A percentile compares a stretch with the other conserved stretches of the same genome.
Conservation (phyloP, 345 rosid genomes). For the Salix suchowensis region DNA sequence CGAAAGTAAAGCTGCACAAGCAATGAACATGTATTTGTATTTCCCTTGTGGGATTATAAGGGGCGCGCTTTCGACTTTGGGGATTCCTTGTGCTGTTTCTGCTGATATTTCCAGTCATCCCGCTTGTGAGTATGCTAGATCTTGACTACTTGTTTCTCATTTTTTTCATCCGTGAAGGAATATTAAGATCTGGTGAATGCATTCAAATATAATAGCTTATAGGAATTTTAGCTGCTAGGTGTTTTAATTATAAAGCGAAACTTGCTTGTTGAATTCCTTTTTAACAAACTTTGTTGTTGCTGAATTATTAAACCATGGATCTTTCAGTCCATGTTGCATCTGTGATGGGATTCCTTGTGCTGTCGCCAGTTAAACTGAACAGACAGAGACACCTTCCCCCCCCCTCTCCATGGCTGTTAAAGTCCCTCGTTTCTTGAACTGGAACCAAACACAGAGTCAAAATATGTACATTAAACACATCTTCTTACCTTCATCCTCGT, state of each 20-base stretch:
- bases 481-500: not conserved
- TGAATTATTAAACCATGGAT: not conserved
- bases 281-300: not conserved
- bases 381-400: not conserved
- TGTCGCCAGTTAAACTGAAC: not conserved
- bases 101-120: slow-evolving; percentile 95
- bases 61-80: slow-evolving; percentile 95
- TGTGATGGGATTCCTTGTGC: not conserved
- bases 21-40: slow-evolving; percentile 80
- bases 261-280: not conserved
- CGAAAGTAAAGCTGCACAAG: slow-evolving; percentile 66
- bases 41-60: slow-evolving; percentile 95
- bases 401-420: not conserved
- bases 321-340: no score
- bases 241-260: not conserved
- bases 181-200: not conserved
- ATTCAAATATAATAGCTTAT: not conserved
- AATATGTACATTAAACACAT: not conserved
- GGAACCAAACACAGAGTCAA: not conserved
- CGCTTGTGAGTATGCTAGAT: slow-evolving; percentile 56
- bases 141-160: not conserved
- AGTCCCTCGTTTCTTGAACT: not conserved
- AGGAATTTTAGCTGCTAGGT: not conserved
- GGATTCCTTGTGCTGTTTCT: slow-evolving; percentile 93
- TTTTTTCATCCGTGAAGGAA: not conserved